Base-by-base conservation (phyloP, 2,329 filamentous ascomycete genomes). In the Trichoderma endophyticum region DNA sequence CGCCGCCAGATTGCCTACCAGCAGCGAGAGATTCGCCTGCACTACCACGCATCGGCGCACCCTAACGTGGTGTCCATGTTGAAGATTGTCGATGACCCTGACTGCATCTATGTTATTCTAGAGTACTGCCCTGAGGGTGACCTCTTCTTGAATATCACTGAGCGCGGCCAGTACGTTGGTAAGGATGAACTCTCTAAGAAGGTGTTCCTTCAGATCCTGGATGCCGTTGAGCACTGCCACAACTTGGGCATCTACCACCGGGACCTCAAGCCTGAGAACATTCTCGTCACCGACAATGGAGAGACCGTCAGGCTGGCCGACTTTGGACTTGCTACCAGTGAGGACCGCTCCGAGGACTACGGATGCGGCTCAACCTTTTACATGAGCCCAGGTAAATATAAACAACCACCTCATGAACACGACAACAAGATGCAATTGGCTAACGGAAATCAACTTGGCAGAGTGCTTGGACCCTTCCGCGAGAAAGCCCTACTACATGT, bases 311-410 rank as follows among this genome's bases (percentile, higher is more conserved):
- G 98, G 85, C 89, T 99, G 75, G 96, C 95, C 76, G 96, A 99
- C 83, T 99, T 99, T 87, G 96, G 96, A 80, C 89, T 99, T 70
- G 96, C 96, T 73, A 98, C 94, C 28, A 91, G 90, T 72, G 93
- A 95, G 75, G 87, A 90, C 75, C 87, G 91, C 76, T 97, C 95
- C 75, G 92, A 94, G 77, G 96, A 99, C 82, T 98, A 97, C 83
- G 96, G 96, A 79, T 99, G 96, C 81, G 96, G 96, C 75, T 98
- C 96, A 36, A 98, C 95, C 15, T 98, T 98, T 79, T 99, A 99
- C 85, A 99, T 98, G 96, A 97, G 94, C 80, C 96, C 96, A 89
- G 95, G 95, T 98, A 92, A 82, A 89, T 78, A 72, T 73, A 67
- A 59, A 36, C 64, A 73, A n/a, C 11, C 34, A 26, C 72, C 9